Percentiles rank a stretch among this genome's conserved stretches.
These are phyloP conservation scores for Chaetomium sp. DNA, from an alignment of 2,329 filamentous ascomycete genomes.

Conservation along the genomic window DNA sequence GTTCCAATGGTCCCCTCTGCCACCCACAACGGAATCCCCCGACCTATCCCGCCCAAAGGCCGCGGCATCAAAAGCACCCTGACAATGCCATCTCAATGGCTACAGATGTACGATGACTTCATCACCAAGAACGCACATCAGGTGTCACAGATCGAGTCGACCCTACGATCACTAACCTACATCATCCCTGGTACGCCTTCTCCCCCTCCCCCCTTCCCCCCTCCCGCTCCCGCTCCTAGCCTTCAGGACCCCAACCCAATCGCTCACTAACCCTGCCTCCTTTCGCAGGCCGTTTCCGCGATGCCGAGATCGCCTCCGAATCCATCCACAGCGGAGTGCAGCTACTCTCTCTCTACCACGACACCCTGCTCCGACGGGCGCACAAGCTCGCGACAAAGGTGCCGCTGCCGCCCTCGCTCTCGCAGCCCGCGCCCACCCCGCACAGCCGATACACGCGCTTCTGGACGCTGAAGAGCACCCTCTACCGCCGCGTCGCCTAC, in stretches of 20 bases:
- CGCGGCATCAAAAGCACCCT: conserved; percentile 37
- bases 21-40: conserved; percentile 7
- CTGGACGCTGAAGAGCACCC: conserved; percentile 63
- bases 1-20: conserved; percentile 27
- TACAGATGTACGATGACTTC: conserved; percentile 79
- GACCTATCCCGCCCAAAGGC: conserved; percentile 10
- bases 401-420: conserved; percentile 55
- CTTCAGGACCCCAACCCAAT: not conserved
- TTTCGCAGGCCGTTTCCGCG: conserved; percentile 72
- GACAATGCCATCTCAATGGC: conserved; percentile 64
- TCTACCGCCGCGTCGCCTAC: conserved; percentile 81
- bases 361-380: conserved; percentile 72
- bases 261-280: not conserved
- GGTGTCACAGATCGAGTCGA: conserved; percentile 93
- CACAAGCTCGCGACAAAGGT: conserved; percentile 52
- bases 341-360: conserved; percentile 89
- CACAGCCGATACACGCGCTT: conserved; percentile 69
- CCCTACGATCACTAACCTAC: conserved; percentile 88
- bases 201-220: not conserved
- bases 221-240: too few relatives aligned
- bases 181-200: conserved; percentile 63
- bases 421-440: conserved; percentile 51
- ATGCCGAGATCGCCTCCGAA: conserved; percentile 94
- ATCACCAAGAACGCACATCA: conserved; percentile 93
- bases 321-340: conserved; percentile 87